These are phyloP conservation scores for Stellera chamaejasme DNA, from an alignment of 345 rosid species.

Conservation along the genomic window DNA sequence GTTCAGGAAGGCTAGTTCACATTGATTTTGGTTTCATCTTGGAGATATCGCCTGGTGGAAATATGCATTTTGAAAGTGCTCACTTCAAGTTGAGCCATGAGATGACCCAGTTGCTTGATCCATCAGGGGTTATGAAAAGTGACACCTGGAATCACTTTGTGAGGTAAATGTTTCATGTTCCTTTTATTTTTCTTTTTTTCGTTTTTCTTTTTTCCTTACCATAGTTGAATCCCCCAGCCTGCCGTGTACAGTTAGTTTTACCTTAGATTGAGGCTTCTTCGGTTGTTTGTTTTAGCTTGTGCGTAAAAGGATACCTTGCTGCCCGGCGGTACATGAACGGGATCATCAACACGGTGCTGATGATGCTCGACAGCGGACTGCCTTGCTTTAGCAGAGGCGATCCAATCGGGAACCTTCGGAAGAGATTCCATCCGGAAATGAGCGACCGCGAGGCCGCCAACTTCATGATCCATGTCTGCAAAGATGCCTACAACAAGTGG, in stretches of 20 bases:
- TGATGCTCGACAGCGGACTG: slow-evolving; percentile 96
- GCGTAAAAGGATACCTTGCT: slow-evolving; percentile 86
- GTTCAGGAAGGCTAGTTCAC: slow-evolving; percentile 90
- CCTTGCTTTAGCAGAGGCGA: slow-evolving; percentile 98
- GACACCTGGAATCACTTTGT: slow-evolving; percentile 79
- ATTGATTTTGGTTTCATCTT: slow-evolving; percentile 96
- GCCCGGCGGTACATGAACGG: slow-evolving; percentile 91
- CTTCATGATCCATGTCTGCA: slow-evolving; percentile 78
- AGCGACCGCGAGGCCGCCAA: slow-evolving; percentile 94
- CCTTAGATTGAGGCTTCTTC: background rate
- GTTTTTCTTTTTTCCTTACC: background rate
- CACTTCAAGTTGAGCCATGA: slow-evolving; percentile 99
- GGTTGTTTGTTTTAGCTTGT: slow-evolving; percentile 38
- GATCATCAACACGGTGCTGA: slow-evolving; percentile 64
- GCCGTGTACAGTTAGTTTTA: background rate
- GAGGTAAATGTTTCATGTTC: slow-evolving; percentile 32
- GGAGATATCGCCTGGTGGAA: slow-evolving; percentile 94
- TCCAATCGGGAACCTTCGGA: slow-evolving; percentile 92
- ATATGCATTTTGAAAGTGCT: slow-evolving; percentile 96
- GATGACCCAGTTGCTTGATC: slow-evolving; percentile 95
- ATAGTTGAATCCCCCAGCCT: too few relatives aligned
- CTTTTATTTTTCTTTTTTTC: background rate
- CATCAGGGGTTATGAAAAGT: slow-evolving; percentile 90
- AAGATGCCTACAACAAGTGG: slow-evolving; percentile 97
- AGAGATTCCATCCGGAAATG: slow-evolving; percentile 96